Base-by-base conservation (phyloP, 441 rosid genomes). In the Erysimum cheiri region DNA sequence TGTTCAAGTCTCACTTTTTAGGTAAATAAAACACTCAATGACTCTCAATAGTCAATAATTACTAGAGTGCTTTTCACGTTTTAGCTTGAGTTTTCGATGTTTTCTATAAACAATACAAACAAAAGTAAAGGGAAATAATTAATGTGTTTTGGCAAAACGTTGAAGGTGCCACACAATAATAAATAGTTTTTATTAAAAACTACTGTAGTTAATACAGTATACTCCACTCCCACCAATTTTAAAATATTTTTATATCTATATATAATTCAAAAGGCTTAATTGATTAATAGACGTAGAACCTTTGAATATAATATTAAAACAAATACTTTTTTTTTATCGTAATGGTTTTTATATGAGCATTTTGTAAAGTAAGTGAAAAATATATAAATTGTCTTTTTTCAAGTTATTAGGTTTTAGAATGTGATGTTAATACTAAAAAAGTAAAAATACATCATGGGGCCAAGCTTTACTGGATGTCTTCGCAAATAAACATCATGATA, bases 1-100 rank as follows among this genome's bases (percentile, higher is more conserved):
- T 47, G 98, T 93, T 63, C 98, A 91, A 70, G 98, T 93, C 50
- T 93, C 98, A 15, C 78, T 93, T 13, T 93, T 93, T 82, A 85
- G 98, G 97, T 88, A 85, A 31, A 40, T 41, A 40, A 4, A 35
- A 17, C 33, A 43, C 3, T 28, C 4, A 2, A n/a, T 3, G 32
- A 31, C 33, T 0, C 33, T 29, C 32, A 31, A 31, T 31, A 6
- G 5, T 31, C 2, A 22, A 22, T 29, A 10, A 8, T 22, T 8
- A 44, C 4, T 43, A 15, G 1, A 17, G 50, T 37, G 13, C 31
- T 53, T 44, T 13, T 53, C 71, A 67, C 50, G 53, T 73, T 50
- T 62, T 12, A 26, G 3, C 12, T 56, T 3, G 3, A 28, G 17
- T 8, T 65, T 31, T 52, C 72, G 72, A 66, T 66, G 36, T 6